Conservation (phyloP, 78 protist genomes). For the Dictyostelium intermedium region DNA sequence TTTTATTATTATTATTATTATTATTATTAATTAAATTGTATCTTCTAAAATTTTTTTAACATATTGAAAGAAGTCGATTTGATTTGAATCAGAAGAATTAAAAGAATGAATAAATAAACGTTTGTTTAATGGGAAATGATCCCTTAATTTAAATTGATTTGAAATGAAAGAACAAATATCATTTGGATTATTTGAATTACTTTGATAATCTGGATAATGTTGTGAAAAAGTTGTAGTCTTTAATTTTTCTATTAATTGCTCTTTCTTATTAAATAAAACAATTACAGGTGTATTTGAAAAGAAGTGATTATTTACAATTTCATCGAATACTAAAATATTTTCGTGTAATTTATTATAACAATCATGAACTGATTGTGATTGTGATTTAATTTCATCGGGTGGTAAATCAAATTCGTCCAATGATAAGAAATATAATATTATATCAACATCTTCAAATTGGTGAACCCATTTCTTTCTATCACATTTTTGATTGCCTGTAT, state of each 20-base stretch:
- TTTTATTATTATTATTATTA: not conserved
- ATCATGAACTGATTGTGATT: not conserved
- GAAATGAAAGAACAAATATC: not conserved
- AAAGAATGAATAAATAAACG: constrained; percentile 48
- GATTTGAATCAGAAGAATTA: not conserved
- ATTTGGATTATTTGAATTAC: not conserved
- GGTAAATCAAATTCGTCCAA: constrained; percentile 57
- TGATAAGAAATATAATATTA: constrained; percentile 22
- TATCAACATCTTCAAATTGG: constrained; percentile 61
- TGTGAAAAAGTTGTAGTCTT: not conserved
- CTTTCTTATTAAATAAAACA: constrained; percentile 80
- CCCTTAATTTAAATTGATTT: not conserved
- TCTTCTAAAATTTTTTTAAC: constrained; percentile 44
- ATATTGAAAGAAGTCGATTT: constrained; percentile 54
- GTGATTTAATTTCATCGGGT: constrained; percentile 16
- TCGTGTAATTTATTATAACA: constrained; percentile 30
- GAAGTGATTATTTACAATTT: constrained; percentile 42
- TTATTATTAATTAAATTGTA: not conserved
- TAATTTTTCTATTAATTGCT: constrained; percentile 82
- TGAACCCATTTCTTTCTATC: constrained; percentile 76
- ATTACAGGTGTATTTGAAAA: constrained; percentile 64
- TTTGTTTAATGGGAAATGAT: constrained; percentile 23
- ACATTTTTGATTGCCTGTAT: constrained; percentile 36
- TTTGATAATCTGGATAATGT: constrained; percentile 31
- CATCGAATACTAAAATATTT: constrained; percentile 22